phyloP scores from a whole-genome alignment of 768 basidiomycete genomes.

The Amanita rubescens region DNA sequence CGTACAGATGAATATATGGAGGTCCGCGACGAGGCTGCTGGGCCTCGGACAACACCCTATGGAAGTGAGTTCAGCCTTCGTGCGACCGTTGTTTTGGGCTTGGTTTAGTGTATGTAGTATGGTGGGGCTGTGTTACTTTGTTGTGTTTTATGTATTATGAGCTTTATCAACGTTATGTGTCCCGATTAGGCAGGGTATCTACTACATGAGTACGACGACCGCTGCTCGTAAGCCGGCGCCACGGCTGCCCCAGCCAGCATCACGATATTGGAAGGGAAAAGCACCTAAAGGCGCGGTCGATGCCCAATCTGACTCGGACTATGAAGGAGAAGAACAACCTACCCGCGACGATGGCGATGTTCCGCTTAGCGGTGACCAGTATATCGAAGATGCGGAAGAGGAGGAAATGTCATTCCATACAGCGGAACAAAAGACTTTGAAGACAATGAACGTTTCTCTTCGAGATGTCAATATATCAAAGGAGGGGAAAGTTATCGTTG shows the following conservation, averaged over 20 bases:
- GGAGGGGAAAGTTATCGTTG: slow-evolving; percentile 76
- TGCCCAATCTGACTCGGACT: slow-evolving; percentile 57
- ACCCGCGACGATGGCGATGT: slow-evolving; percentile 46
- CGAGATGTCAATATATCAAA: slow-evolving; percentile 76
- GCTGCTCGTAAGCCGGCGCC: slow-evolving; percentile 60
- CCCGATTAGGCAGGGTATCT: neutral
- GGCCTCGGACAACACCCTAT: slow-evolving; percentile 14
- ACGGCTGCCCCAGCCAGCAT: slow-evolving; percentile 71
- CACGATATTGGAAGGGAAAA: slow-evolving; percentile 88
- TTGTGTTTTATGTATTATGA: slow-evolving; percentile 1
- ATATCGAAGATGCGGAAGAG: slow-evolving; percentile 45
- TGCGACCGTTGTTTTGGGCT: slow-evolving; percentile 72
- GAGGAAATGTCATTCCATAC: slow-evolving; percentile 34
- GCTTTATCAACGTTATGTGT: slow-evolving; percentile 15
- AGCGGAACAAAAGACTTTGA: slow-evolving; percentile 26
- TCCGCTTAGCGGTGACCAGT: slow-evolving; percentile 40
- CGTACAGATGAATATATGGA: slow-evolving; percentile 44
- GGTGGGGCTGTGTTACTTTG: too few relatives aligned
- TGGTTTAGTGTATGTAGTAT: slow-evolving; percentile 29
- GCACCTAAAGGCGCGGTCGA: slow-evolving; percentile 69
- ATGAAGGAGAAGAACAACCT: slow-evolving; percentile 36
- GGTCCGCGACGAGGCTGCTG: slow-evolving; percentile 27
- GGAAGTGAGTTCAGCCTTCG: slow-evolving; percentile 58
- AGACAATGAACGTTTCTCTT: slow-evolving; percentile 65
- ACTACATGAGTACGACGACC: slow-evolving; percentile 7